These are phyloP conservation scores for Globisporangium cederbergense DNA, from an alignment of 352 stramenopile genomes.

Conservation along the genomic window DNA sequence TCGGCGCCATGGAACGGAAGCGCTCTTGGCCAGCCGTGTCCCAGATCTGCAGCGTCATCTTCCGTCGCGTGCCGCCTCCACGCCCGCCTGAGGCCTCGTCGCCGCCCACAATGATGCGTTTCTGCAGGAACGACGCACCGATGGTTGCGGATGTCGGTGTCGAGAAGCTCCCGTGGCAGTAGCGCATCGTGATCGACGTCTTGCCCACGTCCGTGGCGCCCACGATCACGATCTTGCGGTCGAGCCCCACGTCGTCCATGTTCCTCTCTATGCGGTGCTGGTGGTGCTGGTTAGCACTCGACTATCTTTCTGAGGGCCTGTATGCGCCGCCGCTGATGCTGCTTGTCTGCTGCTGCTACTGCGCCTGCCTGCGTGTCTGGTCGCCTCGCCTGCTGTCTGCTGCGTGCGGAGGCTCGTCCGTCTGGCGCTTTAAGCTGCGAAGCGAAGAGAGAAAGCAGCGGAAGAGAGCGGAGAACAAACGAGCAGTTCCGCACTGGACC, in stretches of 20 bases:
- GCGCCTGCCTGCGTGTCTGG: neutral
- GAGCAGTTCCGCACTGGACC: slow-evolving; percentile 5
- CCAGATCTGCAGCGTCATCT: slow-evolving; percentile 89
- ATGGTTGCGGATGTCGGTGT: slow-evolving; percentile 84
- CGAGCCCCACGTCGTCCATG: slow-evolving; percentile 85
- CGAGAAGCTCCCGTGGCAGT: slow-evolving; percentile 83
- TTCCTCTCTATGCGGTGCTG: neutral
- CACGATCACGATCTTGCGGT: slow-evolving; percentile 90
- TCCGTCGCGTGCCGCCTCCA: slow-evolving; percentile 35
- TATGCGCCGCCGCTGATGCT: neutral
- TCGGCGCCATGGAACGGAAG: slow-evolving; percentile 86
- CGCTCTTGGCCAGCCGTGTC: slow-evolving; percentile 76
- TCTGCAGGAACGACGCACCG: slow-evolving; percentile 85
- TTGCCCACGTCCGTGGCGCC: slow-evolving; percentile 86
- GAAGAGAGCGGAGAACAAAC: slow-evolving; percentile 13
- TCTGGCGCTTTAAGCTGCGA: neutral
- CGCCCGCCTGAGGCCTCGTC: slow-evolving; percentile 16
- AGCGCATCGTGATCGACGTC: slow-evolving; percentile 87
- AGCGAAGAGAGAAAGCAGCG: slow-evolving; percentile 3
- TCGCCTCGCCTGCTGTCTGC: neutral
- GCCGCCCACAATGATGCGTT: slow-evolving; percentile 70
- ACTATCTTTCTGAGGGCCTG: neutral
- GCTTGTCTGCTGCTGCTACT: neutral
- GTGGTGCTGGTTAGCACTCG: neutral
- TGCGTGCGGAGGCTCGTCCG: neutral